Percentiles rank a stretch among this genome's conserved stretches.
Conservation (phyloP, 2,329 filamentous ascomycete species). For the Pseudocercospora vitis region DNA sequence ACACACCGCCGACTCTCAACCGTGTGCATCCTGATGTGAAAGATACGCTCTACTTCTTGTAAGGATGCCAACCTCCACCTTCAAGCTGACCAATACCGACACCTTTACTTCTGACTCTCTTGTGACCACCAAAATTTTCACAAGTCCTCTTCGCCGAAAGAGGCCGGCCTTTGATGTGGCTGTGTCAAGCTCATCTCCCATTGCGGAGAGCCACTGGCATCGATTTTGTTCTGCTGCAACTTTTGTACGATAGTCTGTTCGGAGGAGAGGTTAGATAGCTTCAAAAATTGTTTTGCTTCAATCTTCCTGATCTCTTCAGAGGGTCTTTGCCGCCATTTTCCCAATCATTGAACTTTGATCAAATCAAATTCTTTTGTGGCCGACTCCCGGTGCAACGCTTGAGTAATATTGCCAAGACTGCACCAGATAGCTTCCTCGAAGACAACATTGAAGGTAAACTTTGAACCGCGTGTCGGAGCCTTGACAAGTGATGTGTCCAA, state of each 20-base stretch:
- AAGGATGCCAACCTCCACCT: neutral
- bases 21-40: constrained; percentile 8
- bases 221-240: neutral
- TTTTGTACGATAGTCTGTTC: too few species aligned
- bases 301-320: too few species aligned
- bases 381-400: too few species aligned
- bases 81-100: neutral
- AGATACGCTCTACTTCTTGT: constrained; percentile 21
- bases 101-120: constrained; percentile 17
- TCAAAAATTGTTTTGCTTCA: too few species aligned
- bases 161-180: constrained; percentile 16
- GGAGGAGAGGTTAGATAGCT: neutral
- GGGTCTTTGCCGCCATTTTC: too few species aligned
- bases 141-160: constrained; percentile 17
- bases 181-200: constrained; percentile 20
- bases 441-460: too few species aligned
- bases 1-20: neutral
- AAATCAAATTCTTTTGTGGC: too few species aligned
- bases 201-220: constrained; percentile 13
- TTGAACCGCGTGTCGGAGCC: too few species aligned
- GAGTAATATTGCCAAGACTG: too few species aligned
- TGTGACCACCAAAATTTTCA: constrained; percentile 3
- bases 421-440: too few species aligned
- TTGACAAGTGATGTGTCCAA: too few species aligned
- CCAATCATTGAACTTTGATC: too few species aligned